These are phyloP conservation scores for Alternaria arbusti DNA, from an alignment of 2,329 filamentous ascomycete genomes.

Conservation along the genomic window DNA sequence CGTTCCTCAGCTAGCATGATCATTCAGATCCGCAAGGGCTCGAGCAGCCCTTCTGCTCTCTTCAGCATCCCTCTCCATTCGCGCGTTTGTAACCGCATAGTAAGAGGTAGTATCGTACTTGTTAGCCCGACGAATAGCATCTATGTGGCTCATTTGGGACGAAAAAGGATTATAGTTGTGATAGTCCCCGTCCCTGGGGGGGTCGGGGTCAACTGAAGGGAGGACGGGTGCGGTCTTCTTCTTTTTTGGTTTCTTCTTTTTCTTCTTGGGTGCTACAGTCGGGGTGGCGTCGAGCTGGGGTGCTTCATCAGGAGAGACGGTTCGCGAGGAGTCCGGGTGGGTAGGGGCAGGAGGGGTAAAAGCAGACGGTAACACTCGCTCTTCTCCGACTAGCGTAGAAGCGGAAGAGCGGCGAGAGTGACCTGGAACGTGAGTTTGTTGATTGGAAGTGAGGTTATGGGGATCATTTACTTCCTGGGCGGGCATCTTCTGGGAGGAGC, in stretches of 20 bases:
- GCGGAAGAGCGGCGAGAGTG: conserved; percentile 3
- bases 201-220: neutral
- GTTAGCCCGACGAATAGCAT: conserved; percentile 9
- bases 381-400: conserved; percentile 9
- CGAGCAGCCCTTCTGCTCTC: neutral
- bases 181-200: neutral
- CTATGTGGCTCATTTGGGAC: conserved; percentile 16
- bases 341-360: neutral
- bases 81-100: conserved; percentile 9
- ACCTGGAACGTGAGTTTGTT: conserved; percentile 1
- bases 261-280: conserved; percentile 12
- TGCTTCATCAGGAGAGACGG: neutral
- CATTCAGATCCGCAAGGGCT: neutral
- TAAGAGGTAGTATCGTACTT: conserved; percentile 11
- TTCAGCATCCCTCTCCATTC: neutral
- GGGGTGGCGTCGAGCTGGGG: neutral
- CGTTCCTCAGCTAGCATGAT: neutral
- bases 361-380: neutral
- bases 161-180: conserved; percentile 11
- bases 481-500: conserved; percentile 9
- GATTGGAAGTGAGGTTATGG: neutral
- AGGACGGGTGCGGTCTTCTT: conserved; percentile 46
- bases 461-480: conserved; percentile 4
- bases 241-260: conserved; percentile 36
- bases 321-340: neutral